These are phyloP conservation scores for Cladosporium halotolerans DNA, from an alignment of 2,329 filamentous ascomycete genomes.

Conservation along the genomic window DNA sequence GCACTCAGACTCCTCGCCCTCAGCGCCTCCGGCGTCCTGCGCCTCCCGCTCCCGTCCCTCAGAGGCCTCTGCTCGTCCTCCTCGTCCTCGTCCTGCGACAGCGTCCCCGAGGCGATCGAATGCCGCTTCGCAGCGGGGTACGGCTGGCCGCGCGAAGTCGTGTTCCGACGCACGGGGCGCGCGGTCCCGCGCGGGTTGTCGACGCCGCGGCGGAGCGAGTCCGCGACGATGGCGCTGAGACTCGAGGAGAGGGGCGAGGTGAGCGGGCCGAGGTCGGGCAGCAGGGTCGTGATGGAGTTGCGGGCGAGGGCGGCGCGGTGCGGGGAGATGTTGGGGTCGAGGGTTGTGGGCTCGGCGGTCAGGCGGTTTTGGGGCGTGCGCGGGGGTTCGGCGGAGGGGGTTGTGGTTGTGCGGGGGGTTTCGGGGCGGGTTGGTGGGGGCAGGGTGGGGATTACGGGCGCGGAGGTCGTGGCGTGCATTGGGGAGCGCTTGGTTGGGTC, in stretches of 20 bases:
- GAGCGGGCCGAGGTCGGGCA: conserved; percentile 44
- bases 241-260: conserved; percentile 55
- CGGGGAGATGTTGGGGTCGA: conserved; percentile 30
- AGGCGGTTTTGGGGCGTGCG: conserved; percentile 5
- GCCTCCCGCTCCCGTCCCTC: background rate
- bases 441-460: conserved; percentile 22
- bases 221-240: conserved; percentile 58
- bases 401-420: conserved; percentile 22
- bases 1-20: conserved; percentile 8
- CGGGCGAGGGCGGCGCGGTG: conserved; percentile 35
- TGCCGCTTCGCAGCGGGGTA: background rate
- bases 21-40: background rate
- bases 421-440: conserved; percentile 16
- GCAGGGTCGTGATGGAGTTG: conserved; percentile 49
- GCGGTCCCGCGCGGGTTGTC: background rate
- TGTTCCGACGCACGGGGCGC: conserved; percentile 2
- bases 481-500: conserved; percentile 21
- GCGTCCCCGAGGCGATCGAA: conserved; percentile 8
- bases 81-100: conserved; percentile 4
- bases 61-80: background rate
- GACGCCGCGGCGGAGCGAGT: conserved; percentile 49
- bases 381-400: conserved; percentile 13
- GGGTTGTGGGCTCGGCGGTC: conserved; percentile 10
- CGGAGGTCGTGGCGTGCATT: conserved; percentile 33
- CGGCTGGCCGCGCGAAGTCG: conserved; percentile 1